Percentiles rank a stretch among this genome's conserved stretches.
Evolutionary conservation across 1,284 basidiomycete genomes (phyloP).

Genomic region (Ustilago tritici): DNA sequence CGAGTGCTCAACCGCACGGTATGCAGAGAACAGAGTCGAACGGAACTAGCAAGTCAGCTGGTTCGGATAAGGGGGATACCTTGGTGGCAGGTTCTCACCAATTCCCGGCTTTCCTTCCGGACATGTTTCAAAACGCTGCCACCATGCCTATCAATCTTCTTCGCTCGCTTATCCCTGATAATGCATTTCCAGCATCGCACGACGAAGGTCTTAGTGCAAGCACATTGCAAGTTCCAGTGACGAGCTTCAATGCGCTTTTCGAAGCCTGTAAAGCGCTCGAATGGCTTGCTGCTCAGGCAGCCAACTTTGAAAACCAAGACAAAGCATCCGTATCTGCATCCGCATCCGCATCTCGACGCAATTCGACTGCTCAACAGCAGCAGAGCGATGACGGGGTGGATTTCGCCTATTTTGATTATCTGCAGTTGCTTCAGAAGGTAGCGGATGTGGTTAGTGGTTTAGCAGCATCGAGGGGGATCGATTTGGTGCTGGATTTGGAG

Average conservation of each 20-base stretch:
- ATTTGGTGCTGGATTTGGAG: constrained; percentile 48
- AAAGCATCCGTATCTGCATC: neutral
- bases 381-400: constrained; percentile 20
- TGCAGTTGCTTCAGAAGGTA: constrained; percentile 47
- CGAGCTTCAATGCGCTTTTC: constrained; percentile 56
- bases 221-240: constrained; percentile 55
- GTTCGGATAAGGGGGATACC: constrained; percentile 22
- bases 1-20: constrained; percentile 17
- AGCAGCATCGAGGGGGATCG: constrained; percentile 51
- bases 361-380: constrained; percentile 17
- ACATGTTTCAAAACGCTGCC: constrained; percentile 38
- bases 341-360: constrained; percentile 8
- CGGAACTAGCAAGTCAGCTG: constrained; percentile 28
- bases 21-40: constrained; percentile 36
- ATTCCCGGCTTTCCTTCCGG: constrained; percentile 27
- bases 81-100: neutral
- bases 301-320: constrained; percentile 10
- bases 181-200: constrained; percentile 34
- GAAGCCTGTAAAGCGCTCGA: constrained; percentile 54
- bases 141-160: constrained; percentile 45
- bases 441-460: constrained; percentile 56
- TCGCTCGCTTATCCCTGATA: constrained; percentile 49
- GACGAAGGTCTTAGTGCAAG: constrained; percentile 55
- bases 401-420: constrained; percentile 42
- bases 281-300: constrained; percentile 45